Percentiles rank a stretch among this genome's conserved stretches.
Conservation (phyloP, 495 filamentous ascomycete species). For the Talaromyces trachyspermus region DNA sequence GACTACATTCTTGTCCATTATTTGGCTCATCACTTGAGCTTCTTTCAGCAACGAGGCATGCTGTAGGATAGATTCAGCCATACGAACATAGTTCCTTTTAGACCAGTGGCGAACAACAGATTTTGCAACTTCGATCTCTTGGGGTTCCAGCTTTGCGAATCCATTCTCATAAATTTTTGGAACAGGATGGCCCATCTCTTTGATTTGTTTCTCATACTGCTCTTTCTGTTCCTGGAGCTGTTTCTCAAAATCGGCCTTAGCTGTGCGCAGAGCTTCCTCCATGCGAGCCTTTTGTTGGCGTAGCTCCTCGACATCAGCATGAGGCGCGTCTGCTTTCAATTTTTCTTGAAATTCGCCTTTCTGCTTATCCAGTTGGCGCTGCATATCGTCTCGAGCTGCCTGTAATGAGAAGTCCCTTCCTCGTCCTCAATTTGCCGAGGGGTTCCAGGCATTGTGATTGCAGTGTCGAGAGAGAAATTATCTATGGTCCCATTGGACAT, state of each 20-base stretch:
- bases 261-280: conserved; percentile 70
- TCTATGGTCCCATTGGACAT: conserved; percentile 92
- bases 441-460: conserved; percentile 87
- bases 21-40: conserved; percentile 95
- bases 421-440: conserved; percentile 66
- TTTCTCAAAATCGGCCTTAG: conserved; percentile 81
- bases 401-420: conserved; percentile 65
- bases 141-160: conserved; percentile 54
- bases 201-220: conserved; percentile 63
- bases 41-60: conserved; percentile 86
- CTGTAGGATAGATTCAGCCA: conserved; percentile 89
- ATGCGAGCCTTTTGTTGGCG: conserved; percentile 77
- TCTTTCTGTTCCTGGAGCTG: conserved; percentile 69
- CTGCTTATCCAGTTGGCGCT: conserved; percentile 76
- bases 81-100: conserved; percentile 77
- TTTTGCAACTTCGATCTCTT: conserved; percentile 63
- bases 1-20: conserved; percentile 86
- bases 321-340: conserved; percentile 70
- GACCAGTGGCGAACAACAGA: conserved; percentile 67
- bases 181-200: conserved; percentile 49
- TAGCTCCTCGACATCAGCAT: conserved; percentile 76
- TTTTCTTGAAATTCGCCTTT: conserved; percentile 74
- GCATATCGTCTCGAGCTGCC: conserved; percentile 78
- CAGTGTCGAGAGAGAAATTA: conserved; percentile 93
- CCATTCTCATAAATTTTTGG: conserved; percentile 42